phyloP scores from a whole-genome alignment of 305 asterid genomes.

The Ilex paraguariensis region DNA sequence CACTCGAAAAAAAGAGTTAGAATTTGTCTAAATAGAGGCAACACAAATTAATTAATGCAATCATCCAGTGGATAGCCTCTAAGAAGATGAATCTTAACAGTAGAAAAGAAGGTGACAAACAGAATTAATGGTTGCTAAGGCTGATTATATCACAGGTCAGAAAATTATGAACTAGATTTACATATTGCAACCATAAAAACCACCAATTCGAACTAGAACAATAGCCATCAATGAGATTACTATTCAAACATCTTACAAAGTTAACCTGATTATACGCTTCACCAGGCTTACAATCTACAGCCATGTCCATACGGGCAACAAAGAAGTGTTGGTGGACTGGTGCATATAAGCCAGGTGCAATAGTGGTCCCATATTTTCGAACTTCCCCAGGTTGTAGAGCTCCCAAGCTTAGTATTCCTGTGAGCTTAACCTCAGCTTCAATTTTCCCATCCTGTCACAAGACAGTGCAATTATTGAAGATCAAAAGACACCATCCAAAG shows the following conservation, averaged over 20 bases:
- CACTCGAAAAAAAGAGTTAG: not conserved
- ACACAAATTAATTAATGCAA: not conserved
- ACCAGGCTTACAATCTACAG: slow-evolving; percentile 31
- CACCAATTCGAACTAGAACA: no score
- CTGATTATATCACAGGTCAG: no score
- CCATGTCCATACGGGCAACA: slow-evolving; percentile 35
- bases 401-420: slow-evolving; percentile 30
- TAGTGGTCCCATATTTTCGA: slow-evolving; percentile 27
- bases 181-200: no score
- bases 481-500: no score
- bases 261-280: slow-evolving; percentile 29
- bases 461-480: not conserved
- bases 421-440: slow-evolving; percentile 28
- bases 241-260: no score
- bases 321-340: slow-evolving; percentile 34
- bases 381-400: slow-evolving; percentile 28
- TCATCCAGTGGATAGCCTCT: no score
- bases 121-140: no score
- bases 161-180: no score
- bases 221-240: no score
- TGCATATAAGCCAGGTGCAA: slow-evolving; percentile 31
- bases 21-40: not conserved
- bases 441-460: slow-evolving; percentile 26
- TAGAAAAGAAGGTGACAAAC: no score
- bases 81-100: no score